Base-by-base conservation (phyloP, 2,329 filamentous ascomycete species). In the Apiospora arundinis region DNA sequence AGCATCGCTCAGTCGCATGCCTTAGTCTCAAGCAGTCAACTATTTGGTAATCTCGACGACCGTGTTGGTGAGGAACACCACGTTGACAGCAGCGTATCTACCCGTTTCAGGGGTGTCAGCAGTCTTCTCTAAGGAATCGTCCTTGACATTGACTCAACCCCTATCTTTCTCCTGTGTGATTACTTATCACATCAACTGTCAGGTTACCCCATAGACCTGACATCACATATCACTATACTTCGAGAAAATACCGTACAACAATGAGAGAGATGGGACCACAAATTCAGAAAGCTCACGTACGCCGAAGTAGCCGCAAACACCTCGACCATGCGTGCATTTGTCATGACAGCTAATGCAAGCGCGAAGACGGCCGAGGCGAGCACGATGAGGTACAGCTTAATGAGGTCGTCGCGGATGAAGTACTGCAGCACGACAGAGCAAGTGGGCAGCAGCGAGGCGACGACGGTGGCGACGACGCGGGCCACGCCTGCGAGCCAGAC, bases 251-350 rank as follows among this genome's bases (percentile, higher is more conserved):
- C 9, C 40, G 12, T 14, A 11, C 40, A 9, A 11, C 40, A 42
- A 42, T 11, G 2, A 23, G 44, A 25, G 9, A 6, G 9, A 45
- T 4, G 37, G 63, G 63, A 1, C 4, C 4, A 8, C 9, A 28
- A 42, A 14, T 16, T n/a, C 16, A 18, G 5, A 65, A 25, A 2
- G 28, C 23, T 14, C 8, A 72, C 72, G 14, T 48, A 73, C 72
- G 72, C 70, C 1, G 72, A 72, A 37, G 72, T 73, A n/a, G 72
- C 72, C 4, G 72, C 72, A 65, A 73, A 73, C 18, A 73, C 56
- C 60, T 73, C 72, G 49, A 73, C 56, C 67, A 56, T 72, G 37
- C 70, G 48, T 2, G 72, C 68, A 28, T 72, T 72, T 11, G 72
- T 73, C 72, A 73, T 73, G n/a, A 71, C 28, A 5, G 70, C 70